Conservation (phyloP, 192 early-diverging fungal genomes). For the Entrophospora sp. region DNA sequence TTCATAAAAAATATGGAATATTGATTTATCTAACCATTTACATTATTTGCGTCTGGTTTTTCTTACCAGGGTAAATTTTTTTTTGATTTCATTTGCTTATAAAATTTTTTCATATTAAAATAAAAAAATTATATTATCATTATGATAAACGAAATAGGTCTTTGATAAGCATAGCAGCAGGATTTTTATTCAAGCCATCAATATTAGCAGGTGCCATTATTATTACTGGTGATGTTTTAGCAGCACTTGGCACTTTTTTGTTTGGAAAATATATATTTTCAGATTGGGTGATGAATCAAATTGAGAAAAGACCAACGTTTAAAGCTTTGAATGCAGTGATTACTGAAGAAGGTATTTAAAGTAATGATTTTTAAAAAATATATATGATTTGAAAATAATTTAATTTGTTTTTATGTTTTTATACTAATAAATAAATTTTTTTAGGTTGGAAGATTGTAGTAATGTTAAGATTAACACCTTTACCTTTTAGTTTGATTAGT, state of each 20-base stretch:
- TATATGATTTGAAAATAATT: background rate
- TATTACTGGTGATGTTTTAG: slow-evolving; percentile 27
- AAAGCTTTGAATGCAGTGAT: slow-evolving; percentile 32
- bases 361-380: too few species aligned
- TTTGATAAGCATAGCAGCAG: slow-evolving; percentile 32
- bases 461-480: slow-evolving; percentile 33
- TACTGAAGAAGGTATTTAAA: slow-evolving; percentile 30
- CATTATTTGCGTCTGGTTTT: slow-evolving; percentile 8
- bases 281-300: slow-evolving; percentile 33
- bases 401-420: slow-evolving; percentile 6
- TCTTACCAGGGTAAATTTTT: slow-evolving; percentile 12
- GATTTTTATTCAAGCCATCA: slow-evolving; percentile 35
- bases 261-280: slow-evolving; percentile 40
- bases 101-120: slow-evolving; percentile 20
- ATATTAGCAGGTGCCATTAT: slow-evolving; percentile 28
- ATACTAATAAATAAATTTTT: background rate
- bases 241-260: slow-evolving; percentile 27
- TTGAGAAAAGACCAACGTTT: slow-evolving; percentile 32
- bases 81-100: background rate
- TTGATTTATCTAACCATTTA: slow-evolving; percentile 13
- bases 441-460: slow-evolving; percentile 45
- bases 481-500: slow-evolving; percentile 37
- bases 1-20: slow-evolving; percentile 15
- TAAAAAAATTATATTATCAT: too few species aligned
- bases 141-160: slow-evolving; percentile 22